Base-by-base conservation (phyloP, 306 rosid genomes). In the Vicia sativa region DNA sequence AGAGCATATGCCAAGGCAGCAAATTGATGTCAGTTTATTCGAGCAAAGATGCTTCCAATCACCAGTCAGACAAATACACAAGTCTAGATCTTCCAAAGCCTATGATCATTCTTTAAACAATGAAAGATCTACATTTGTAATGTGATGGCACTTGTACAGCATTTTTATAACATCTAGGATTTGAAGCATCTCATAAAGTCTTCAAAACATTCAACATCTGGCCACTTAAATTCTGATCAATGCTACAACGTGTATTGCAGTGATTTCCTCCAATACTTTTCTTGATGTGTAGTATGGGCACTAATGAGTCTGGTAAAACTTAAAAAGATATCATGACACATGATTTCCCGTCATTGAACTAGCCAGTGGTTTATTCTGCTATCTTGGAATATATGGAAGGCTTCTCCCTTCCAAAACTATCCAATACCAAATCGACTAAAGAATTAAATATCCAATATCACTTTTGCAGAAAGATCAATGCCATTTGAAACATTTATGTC, bases 401-500 rank as follows among this genome's bases (percentile, higher is more conserved):
- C 8, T 59, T 62, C 72, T 53, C 63, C 80, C 66, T 77, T 65
- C 67, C 68, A 65, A 74, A 73, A 69, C 25, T 58, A 58, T 58
- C 68, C 79, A 59, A 73, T 68, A 80, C 37, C 7, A 49, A 70
- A 65, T 74, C 65, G 72, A 53, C 66, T 74, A 78, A 67, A 9
- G 61, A 13, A 67, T 46, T 65, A 65, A 74, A 65, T 67, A 44
- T 77, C 78, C 78, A 71, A 62, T 65, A 52, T 78, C 56, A 74
- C 71, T 81, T 55, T 39, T 25, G 80, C 74, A 71, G 80, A 65
- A 67, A 72, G 75, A 74, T 57, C 78, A 78, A 39, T 60, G 68
- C 60, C 75, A 45, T 60, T 81, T 50, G 76, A 56, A 73, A 69
- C 77, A 66, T 73, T 77, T 50, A 74, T 75, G 74, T 63, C 75